Base-by-base conservation (phyloP, 768 basidiomycete species). In the Kwoniella sp. region DNA sequence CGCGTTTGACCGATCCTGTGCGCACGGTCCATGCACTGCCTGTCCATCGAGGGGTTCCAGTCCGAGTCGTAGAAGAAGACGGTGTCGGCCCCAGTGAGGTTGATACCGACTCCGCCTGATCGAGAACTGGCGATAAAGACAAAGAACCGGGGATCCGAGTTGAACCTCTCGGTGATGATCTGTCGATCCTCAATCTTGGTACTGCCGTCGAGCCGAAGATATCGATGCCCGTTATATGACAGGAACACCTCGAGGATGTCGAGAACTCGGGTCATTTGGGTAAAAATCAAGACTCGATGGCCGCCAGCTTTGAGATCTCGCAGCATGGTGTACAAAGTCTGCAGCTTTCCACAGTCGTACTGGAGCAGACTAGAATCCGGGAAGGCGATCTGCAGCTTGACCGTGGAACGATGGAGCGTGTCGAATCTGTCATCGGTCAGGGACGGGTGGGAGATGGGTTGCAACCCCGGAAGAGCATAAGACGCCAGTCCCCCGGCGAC, bases 281-380 rank as follows among this genome's bases (percentile, higher is more conserved):
- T 96, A 75, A 98, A 98, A 57, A 98, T 92, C 40, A 98, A 79
- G 22, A 88, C 80, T 6, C 92, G 86, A 69, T 95, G 91, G 0
- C 90, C 89, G 5, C 83, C 89, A 0, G 83, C 82, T 68, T 91
- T 89, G 73, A 83, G 87, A 72, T 87, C 82, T 38, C 88, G 82
- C 9, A 98, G 78, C 23, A 98, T 77, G 22, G 76, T 77, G n/a
- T 83, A 81, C 7, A 98, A 81, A 50, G 84, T 81, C 65, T 95
- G 92, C 11, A 98, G 80, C 68, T 98, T 98, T 38, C 92, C 92
- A 65, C 92, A 95, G 71, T 98, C 92, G 70, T 90, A 95, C 69
- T 95, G 91, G 6, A 95, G 79, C 27, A 93, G 78, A 3, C 84
- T 88, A 0, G 85, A 82, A 61, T 92, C 88, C 0, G 92, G 92